These are phyloP conservation scores for Phytophthora vignae DNA, from an alignment of 352 stramenopile species.

Conservation along the genomic window DNA sequence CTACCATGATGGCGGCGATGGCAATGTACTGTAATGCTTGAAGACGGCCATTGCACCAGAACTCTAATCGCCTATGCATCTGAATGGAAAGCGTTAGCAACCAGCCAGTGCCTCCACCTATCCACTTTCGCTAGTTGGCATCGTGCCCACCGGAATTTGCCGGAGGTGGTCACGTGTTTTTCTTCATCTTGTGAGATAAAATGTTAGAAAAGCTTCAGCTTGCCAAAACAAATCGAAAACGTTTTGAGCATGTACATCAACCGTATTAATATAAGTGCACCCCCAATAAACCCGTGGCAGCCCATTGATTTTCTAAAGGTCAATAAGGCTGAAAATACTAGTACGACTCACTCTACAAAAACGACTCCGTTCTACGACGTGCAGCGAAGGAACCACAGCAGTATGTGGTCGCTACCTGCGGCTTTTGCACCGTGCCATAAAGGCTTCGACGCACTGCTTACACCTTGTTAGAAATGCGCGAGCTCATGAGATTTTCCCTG, in stretches of 20 bases:
- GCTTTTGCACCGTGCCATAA: conserved; percentile 2
- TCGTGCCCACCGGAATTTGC: background rate
- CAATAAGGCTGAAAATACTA: conserved; percentile 6
- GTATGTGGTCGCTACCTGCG: background rate
- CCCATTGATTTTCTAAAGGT: no score
- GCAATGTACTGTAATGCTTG: no score
- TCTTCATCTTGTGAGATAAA: background rate
- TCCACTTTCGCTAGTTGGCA: conserved; percentile 3
- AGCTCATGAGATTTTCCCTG: conserved; percentile 51
- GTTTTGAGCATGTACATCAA: no score
- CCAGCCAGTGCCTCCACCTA: background rate
- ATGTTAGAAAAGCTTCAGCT: background rate
- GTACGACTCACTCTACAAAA: conserved; percentile 19
- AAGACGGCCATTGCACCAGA: no score
- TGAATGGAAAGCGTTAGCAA: background rate
- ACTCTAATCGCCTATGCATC: background rate
- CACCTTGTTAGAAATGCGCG: conserved; percentile 30
- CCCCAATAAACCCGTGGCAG: no score
- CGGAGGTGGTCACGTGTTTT: background rate
- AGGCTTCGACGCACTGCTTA: conserved; percentile 14
- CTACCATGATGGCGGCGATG: background rate
- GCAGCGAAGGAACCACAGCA: background rate
- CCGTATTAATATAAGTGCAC: no score
- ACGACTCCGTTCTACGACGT: conserved; percentile 17
- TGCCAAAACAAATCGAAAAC: background rate